A percentile compares a stretch with the other conserved stretches of the same genome.
Evolutionary conservation across 2,329 filamentous ascomycete species (phyloP).

Genomic region (Cladosporium colombiae): DNA sequence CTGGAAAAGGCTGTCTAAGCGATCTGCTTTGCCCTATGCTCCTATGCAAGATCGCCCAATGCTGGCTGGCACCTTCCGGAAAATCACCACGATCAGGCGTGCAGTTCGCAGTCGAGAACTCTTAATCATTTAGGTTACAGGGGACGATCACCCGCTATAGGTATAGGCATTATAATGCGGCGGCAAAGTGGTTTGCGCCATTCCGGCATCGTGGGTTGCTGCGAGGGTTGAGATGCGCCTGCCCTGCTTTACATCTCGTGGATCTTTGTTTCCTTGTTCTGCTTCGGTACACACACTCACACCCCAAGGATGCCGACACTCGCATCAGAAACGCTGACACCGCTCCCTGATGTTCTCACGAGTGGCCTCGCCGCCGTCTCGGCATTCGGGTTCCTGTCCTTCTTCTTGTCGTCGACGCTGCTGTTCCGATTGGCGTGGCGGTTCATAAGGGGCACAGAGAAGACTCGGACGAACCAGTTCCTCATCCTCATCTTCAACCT

Average conservation of each 20-base stretch:
- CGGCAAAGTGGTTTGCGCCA: not conserved
- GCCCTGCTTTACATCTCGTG: not conserved
- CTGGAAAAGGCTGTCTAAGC: not conserved
- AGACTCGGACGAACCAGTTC: conserved; percentile 59
- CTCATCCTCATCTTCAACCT: conserved; percentile 69
- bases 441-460: conserved; percentile 44
- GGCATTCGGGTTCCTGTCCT: conserved; percentile 49
- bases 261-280: not conserved
- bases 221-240: conserved; percentile 5
- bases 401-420: conserved; percentile 46
- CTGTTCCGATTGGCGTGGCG: conserved; percentile 50
- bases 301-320: not conserved
- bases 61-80: not conserved
- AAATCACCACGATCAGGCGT: not conserved
- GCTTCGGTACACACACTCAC: not conserved
- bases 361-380: conserved; percentile 50
- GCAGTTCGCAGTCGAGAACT: not conserved
- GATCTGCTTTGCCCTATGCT: not conserved
- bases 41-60: not conserved
- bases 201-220: not conserved
- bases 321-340: conserved; percentile 28
- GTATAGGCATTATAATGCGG: conserved; percentile 3
- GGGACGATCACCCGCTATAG: not conserved
- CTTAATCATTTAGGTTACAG: not conserved
- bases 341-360: conserved; percentile 38